Conservation (phyloP, 371 early-diverging fungal species). For the Amoeboaphelidium protococcarum region DNA sequence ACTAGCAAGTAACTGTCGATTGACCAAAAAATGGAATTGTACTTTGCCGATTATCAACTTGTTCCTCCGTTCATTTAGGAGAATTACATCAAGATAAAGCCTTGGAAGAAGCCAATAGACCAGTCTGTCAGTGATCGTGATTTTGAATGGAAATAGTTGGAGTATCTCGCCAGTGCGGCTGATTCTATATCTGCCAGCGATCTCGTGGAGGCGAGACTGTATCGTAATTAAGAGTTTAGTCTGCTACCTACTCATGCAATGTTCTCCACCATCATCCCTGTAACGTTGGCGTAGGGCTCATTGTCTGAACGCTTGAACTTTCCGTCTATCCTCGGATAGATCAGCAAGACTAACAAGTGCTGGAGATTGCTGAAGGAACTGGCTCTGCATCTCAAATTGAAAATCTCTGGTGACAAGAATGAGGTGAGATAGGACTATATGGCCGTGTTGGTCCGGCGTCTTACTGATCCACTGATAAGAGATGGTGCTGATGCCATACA, state of each 20-base stretch:
- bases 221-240: not conserved
- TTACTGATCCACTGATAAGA: slow-evolving; percentile 31
- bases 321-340: slow-evolving; percentile 50
- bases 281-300: not conserved
- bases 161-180: slow-evolving; percentile 23
- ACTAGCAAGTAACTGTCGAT: slow-evolving; percentile 18
- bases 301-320: not conserved
- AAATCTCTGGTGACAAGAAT: slow-evolving; percentile 49
- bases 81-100: slow-evolving; percentile 10
- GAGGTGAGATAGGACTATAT: slow-evolving; percentile 62
- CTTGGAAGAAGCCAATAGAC: not conserved
- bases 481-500: slow-evolving; percentile 27
- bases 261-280: slow-evolving; percentile 2
- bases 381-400: slow-evolving; percentile 49
- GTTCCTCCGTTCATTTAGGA: slow-evolving; percentile 81
- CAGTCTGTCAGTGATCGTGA: not conserved
- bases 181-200: slow-evolving; percentile 8
- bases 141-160: slow-evolving; percentile 28
- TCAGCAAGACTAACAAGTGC: slow-evolving; percentile 51
- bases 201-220: not conserved
- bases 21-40: slow-evolving; percentile 58
- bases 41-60: slow-evolving; percentile 75
- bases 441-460: slow-evolving; percentile 31
- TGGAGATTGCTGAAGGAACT: slow-evolving; percentile 44
- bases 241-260: not conserved